Conservation (phyloP, 208 protist genomes). For the Leptomonas pyrrhocoris region DNA sequence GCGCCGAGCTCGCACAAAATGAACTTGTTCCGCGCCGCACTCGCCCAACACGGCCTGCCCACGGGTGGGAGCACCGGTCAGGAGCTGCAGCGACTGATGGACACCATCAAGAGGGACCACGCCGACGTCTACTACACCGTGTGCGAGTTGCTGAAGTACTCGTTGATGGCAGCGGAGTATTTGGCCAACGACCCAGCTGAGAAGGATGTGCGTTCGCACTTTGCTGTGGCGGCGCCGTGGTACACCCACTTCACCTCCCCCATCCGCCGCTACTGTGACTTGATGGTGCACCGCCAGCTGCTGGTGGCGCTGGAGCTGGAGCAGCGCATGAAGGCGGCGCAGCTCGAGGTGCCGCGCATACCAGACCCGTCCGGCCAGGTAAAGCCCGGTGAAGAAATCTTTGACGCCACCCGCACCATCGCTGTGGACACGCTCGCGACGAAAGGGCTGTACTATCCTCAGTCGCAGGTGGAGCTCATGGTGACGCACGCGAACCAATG, state of each 20-base stretch:
- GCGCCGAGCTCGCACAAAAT: conserved; percentile 57
- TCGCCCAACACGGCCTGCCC: conserved; percentile 38
- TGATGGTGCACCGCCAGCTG: conserved; percentile 92
- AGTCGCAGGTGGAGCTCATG: conserved; percentile 65
- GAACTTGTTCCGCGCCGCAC: conserved; percentile 24
- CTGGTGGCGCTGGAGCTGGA: conserved; percentile 81
- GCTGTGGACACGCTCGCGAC: conserved; percentile 42
- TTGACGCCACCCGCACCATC: conserved; percentile 31
- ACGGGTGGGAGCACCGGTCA: conserved; percentile 47
- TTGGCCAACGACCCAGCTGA: conserved; percentile 57
- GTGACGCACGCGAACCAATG: conserved; percentile 52
- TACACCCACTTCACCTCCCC: conserved; percentile 97
- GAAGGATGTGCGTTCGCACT: conserved; percentile 70
- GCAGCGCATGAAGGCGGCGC: conserved; percentile 41
- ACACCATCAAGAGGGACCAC: conserved; percentile 31
- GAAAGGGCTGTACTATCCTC: conserved; percentile 45
- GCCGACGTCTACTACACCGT: conserved; percentile 43
- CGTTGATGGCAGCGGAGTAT: conserved; percentile 82
- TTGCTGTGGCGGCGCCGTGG: conserved; percentile 82
- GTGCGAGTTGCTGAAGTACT: conserved; percentile 74
- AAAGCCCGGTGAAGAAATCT: conserved; percentile 28
- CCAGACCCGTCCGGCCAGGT: conserved; percentile 15
- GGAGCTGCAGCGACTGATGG: conserved; percentile 54
- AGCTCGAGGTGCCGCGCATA: conserved; percentile 22
- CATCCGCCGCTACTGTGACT: conserved; percentile 93